phyloP scores from a whole-genome alignment of 371 early-diverging fungal genomes.

The Zancudomyces culisetae region DNA sequence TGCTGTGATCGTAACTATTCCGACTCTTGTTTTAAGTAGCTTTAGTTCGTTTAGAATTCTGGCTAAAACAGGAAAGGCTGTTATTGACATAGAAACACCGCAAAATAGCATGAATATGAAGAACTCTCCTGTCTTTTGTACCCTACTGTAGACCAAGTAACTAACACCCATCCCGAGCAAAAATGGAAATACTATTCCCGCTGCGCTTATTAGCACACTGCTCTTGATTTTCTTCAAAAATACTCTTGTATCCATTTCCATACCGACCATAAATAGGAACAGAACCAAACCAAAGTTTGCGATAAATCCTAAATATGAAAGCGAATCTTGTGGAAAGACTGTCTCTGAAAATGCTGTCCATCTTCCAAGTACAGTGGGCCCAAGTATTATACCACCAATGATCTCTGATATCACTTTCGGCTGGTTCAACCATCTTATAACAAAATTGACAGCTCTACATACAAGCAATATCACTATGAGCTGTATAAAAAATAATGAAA shows the following conservation, averaged over 20 bases:
- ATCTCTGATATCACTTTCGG: conserved; percentile 64
- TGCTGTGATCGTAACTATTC: conserved; percentile 60
- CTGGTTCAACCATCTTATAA: conserved; percentile 35
- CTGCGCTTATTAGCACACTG: conserved; percentile 33
- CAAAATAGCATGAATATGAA: conserved; percentile 54
- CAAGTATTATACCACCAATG: conserved; percentile 54
- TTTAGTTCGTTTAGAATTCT: conserved; percentile 78
- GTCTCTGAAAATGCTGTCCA: conserved; percentile 38
- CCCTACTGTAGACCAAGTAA: conserved; percentile 38
- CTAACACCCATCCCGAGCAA: conserved; percentile 49
- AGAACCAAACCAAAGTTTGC: conserved; percentile 78
- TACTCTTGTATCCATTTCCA: conserved; percentile 45
- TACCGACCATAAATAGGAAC: conserved; percentile 74
- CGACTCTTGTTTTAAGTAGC: conserved; percentile 59
- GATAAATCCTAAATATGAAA: conserved; percentile 50
- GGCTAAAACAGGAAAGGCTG: conserved; percentile 83
- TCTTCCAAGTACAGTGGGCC: conserved; percentile 55
- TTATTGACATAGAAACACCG: conserved; percentile 81
- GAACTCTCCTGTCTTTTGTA: conserved; percentile 29
- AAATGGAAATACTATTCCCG: conserved; percentile 58
- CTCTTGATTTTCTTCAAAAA: conserved; percentile 15
- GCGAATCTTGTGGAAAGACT: conserved; percentile 39
- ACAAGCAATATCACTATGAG: conserved; percentile 40
- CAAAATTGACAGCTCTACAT: conserved; percentile 37
- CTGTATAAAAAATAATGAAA: conserved; percentile 34